A percentile compares a stretch with the other conserved stretches of the same genome.
These are phyloP conservation scores for Aspergillus sp. DNA, from an alignment of 2,329 filamentous ascomycete genomes.

Conservation along the genomic window DNA sequence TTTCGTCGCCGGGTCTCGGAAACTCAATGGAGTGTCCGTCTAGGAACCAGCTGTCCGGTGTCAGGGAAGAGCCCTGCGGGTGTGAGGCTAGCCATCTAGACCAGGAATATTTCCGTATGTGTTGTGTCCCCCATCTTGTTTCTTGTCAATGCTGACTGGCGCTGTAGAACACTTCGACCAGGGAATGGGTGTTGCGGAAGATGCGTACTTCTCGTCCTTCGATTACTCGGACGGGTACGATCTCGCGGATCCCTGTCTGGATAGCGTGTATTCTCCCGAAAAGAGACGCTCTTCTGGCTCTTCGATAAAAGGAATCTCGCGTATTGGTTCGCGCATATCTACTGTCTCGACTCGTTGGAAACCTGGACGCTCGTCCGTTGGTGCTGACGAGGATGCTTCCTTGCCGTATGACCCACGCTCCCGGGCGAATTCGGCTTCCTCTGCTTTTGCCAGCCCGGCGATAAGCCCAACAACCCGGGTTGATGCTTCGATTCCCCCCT, in stretches of 20 bases:
- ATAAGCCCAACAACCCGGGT: slow-evolving; percentile 28
- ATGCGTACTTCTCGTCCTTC: slow-evolving; percentile 19
- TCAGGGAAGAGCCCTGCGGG: slow-evolving; percentile 73
- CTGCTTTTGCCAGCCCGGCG: slow-evolving; percentile 28
- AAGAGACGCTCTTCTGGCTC: slow-evolving; percentile 44
- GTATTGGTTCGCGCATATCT: slow-evolving; percentile 59
- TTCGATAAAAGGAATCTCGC: slow-evolving; percentile 47
- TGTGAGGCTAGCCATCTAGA: slow-evolving; percentile 47
- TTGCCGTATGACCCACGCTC: slow-evolving; percentile 27
- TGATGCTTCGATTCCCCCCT: slow-evolving; percentile 50
- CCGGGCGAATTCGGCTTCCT: slow-evolving; percentile 35
- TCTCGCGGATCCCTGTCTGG: slow-evolving; percentile 56
- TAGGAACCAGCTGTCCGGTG: slow-evolving; percentile 65
- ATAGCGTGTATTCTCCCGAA: slow-evolving; percentile 45
- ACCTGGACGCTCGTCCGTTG: slow-evolving; percentile 28
- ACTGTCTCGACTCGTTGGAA: slow-evolving; percentile 53
- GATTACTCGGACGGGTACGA: slow-evolving; percentile 28
- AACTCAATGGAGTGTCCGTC: slow-evolving; percentile 42
- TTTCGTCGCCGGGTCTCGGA: slow-evolving; percentile 48
- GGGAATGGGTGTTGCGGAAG: slow-evolving; percentile 19
- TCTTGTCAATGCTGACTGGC: slow-evolving; percentile 5
- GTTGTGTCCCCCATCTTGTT: slow-evolving; percentile 7
- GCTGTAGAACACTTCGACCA: slow-evolving; percentile 30
- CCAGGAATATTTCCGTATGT: slow-evolving; percentile 66
- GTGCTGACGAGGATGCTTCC: slow-evolving; percentile 18